Evolutionary conservation across 164 flowering plant genomes (phyloP).

Genomic region (Nelumbo lutea): DNA sequence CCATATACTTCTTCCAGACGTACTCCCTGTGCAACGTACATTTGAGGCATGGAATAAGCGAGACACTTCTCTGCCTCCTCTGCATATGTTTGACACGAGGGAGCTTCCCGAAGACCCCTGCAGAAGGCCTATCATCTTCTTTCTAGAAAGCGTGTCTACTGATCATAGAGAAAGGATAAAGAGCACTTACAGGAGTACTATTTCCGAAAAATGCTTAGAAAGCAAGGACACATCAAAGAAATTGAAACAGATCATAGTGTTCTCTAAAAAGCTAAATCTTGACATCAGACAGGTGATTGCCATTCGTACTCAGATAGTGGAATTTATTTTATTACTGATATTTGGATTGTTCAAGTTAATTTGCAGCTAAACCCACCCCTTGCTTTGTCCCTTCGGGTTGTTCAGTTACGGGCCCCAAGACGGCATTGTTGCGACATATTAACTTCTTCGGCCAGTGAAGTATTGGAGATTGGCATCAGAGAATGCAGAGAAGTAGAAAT

Average conservation of each 20-base stretch:
- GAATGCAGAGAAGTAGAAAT: slow-evolving; percentile 52
- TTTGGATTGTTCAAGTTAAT: background rate
- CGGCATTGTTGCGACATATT: slow-evolving; percentile 69
- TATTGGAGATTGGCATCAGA: slow-evolving; percentile 46
- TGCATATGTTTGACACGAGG: slow-evolving; percentile 53
- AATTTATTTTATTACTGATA: too few species aligned
- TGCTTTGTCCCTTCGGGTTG: background rate
- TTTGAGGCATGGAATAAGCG: slow-evolving; percentile 62
- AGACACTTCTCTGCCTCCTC: slow-evolving; percentile 13
- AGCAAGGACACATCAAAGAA: slow-evolving; percentile 17
- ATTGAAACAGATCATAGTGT: slow-evolving; percentile 37
- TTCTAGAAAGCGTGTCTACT: slow-evolving; percentile 36
- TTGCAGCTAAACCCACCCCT: background rate
- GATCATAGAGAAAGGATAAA: slow-evolving; percentile 14
- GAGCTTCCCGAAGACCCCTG: slow-evolving; percentile 57
- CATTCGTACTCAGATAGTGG: too few species aligned
- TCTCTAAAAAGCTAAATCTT: slow-evolving; percentile 39
- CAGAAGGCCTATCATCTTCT: slow-evolving; percentile 46
- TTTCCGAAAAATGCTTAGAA: slow-evolving; percentile 25
- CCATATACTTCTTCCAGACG: slow-evolving; percentile 52
- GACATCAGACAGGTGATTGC: slow-evolving; percentile 46
- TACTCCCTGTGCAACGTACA: slow-evolving; percentile 46
- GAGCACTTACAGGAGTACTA: slow-evolving; percentile 40
- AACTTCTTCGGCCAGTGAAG: slow-evolving; percentile 22
- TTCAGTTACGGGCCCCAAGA: slow-evolving; percentile 56